Percentiles rank a stretch among this genome's conserved stretches.
phyloP scores from a whole-genome alignment of 768 basidiomycete species.

The Serendipita sp. region DNA sequence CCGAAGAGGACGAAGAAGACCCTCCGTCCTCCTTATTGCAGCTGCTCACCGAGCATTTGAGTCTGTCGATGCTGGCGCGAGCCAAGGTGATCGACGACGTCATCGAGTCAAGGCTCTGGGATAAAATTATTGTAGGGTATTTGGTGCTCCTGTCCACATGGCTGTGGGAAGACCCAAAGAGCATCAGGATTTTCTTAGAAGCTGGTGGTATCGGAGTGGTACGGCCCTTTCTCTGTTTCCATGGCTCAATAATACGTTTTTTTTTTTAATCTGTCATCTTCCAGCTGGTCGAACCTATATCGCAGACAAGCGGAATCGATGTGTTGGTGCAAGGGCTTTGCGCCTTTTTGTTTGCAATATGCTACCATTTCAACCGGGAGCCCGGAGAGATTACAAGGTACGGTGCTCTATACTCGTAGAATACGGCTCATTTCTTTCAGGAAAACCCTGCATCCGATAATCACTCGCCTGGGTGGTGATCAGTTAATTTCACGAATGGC shows the following conservation, averaged over 20 bases:
- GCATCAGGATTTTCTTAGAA: conserved; percentile 77
- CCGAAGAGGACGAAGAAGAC: conserved; percentile 30
- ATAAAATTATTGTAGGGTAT: conserved; percentile 73
- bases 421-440: conserved; percentile 25
- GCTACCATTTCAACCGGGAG: conserved; percentile 93
- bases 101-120: conserved; percentile 74
- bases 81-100: conserved; percentile 40
- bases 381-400: conserved; percentile 80
- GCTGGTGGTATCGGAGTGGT: conserved; percentile 84
- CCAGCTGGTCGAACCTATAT: conserved; percentile 88
- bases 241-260: not conserved
- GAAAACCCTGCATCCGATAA: conserved; percentile 72
- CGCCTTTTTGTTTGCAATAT: conserved; percentile 78
- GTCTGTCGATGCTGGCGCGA: conserved; percentile 66
- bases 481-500: conserved; percentile 75
- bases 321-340: conserved; percentile 78
- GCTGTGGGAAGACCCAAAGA: conserved; percentile 90
- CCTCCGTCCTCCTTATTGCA: conserved; percentile 55
- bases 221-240: conserved; percentile 21
- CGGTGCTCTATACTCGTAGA: conserved; percentile 13
- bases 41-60: conserved; percentile 78
- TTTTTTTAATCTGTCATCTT: not conserved
- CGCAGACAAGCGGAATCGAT: conserved; percentile 75
- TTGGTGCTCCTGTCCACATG: conserved; percentile 73
- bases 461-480: conserved; percentile 80